Percentiles rank a stretch among this genome's conserved stretches.
Conservation (phyloP, 1,284 basidiomycete species). For the Cutaneotrichosporon cavernicola region DNA sequence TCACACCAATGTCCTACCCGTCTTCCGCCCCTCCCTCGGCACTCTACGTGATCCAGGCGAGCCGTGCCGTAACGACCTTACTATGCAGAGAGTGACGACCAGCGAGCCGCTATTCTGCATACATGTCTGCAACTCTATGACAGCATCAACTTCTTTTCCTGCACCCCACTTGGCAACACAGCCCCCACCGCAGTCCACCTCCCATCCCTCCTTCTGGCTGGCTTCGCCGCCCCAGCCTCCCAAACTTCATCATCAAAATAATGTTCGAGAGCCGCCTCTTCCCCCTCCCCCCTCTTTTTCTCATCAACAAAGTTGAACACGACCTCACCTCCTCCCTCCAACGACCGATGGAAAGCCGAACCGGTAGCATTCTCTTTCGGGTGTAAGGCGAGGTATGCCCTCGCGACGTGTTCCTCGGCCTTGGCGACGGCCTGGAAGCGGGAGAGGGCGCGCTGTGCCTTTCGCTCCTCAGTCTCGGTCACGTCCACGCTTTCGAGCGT, state of each 20-base stretch:
- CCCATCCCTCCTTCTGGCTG: slow-evolving; percentile 21
- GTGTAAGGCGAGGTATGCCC: slow-evolving; percentile 34
- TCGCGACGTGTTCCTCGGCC: slow-evolving; percentile 36
- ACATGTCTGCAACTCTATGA: neutral
- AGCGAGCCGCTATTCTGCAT: no score
- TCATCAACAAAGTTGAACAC: neutral
- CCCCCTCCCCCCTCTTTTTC: slow-evolving; percentile 15
- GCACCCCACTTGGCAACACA: slow-evolving; percentile 5
- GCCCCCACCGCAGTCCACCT: slow-evolving; percentile 33
- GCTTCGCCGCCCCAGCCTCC: slow-evolving; percentile 28
- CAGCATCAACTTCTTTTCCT: slow-evolving; percentile 1
- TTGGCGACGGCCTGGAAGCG: slow-evolving; percentile 50
- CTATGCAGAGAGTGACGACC: no score
- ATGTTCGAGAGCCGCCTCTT: slow-evolving; percentile 24
- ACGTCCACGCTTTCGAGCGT: neutral
- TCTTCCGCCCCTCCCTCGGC: no score
- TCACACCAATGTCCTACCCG: no score
- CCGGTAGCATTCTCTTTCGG: slow-evolving; percentile 1
- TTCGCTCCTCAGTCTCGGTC: slow-evolving; percentile 24
- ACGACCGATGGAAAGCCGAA: neutral
- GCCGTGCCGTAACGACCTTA: no score
- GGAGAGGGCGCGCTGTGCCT: slow-evolving; percentile 34
- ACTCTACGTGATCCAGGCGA: no score
- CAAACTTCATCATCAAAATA: slow-evolving; percentile 43
- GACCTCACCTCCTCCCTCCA: neutral